Base-by-base conservation (phyloP, 179 eudicot species). In the Camellia oleifera region DNA sequence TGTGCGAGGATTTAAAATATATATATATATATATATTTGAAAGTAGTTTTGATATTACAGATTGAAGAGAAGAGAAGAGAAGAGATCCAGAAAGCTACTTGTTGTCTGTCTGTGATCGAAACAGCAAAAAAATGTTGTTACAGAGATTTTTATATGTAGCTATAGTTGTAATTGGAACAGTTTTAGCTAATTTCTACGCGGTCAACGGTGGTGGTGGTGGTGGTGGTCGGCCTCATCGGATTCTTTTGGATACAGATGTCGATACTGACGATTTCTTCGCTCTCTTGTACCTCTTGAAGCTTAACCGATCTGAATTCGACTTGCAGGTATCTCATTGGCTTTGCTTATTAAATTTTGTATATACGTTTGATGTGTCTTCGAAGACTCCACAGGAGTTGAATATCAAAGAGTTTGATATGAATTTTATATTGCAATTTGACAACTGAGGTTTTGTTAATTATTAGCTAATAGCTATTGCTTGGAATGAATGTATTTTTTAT, bases 241-340 rank as follows among this genome's bases (percentile, higher is more conserved):
- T 93, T 78, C 80, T 93, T 18, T 32, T 93, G 74, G 97, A 93
- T 72, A 93, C 96, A 1, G 95, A 93, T 79, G 86, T 92, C 14
- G 92, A 90, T 69, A 88, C 91, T 0, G 97, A 93, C 70, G 97
- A 93, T 83, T 66, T 93, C 52, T 89, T 92, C 77, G 92, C 90
- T 67, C 87, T 93, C n/a, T 71, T 93, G 45, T 93, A 93, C 80
- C 90, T 93, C 56, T 83, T 93, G 88, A 93, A 93, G 90, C 94
- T 91, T 44, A 86, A 92, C 48, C 82, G 80, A 82, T 90, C 95
- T 17, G 81, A 88, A 60, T 88, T 93, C 78, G 88, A 88, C 75
- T 84, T 93, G 79, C 89, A 91, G 97, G 97, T 93, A n/a, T 42
- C 3, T 5, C 12, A 42, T 70, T 32, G 40, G 40, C 2, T 14